These are phyloP conservation scores for Coelastrella sp. DNA, from an alignment of 139 green algal genomes.

Conservation along the genomic window DNA sequence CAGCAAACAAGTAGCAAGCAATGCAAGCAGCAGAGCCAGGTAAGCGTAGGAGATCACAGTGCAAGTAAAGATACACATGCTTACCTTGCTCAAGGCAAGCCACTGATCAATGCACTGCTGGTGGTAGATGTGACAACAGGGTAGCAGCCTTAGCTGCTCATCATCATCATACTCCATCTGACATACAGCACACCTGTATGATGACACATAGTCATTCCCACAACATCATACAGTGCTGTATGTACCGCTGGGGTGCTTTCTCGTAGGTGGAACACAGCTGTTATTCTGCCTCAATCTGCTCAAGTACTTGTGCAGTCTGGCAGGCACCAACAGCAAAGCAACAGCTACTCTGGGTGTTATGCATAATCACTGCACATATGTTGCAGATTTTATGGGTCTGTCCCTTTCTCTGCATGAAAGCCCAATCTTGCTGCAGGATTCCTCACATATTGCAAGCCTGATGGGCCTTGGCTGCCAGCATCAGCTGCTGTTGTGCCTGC, in stretches of 20 bases:
- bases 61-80: background rate
- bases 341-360: too few relatives aligned
- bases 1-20: background rate
- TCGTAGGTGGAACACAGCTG: background rate
- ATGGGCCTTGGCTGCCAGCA: background rate
- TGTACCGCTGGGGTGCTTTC: background rate
- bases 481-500: background rate
- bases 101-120: slow-evolving; percentile 25
- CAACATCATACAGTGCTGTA: background rate
- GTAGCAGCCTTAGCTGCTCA: background rate
- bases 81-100: slow-evolving; percentile 10
- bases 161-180: slow-evolving; percentile 16
- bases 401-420: background rate
- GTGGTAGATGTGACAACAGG: slow-evolving; percentile 28
- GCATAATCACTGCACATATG: too few relatives aligned
- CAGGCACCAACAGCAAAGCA: too few relatives aligned
- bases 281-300: too few relatives aligned
- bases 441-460: slow-evolving; percentile 7
- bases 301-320: too few relatives aligned
- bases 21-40: background rate
- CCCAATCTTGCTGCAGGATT: background rate
- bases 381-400: too few relatives aligned
- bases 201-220: background rate
- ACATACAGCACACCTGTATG: slow-evolving; percentile 11
- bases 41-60: background rate